phyloP scores from a whole-genome alignment of 176 grass and related monocot species.

The Stipa capillata region DNA sequence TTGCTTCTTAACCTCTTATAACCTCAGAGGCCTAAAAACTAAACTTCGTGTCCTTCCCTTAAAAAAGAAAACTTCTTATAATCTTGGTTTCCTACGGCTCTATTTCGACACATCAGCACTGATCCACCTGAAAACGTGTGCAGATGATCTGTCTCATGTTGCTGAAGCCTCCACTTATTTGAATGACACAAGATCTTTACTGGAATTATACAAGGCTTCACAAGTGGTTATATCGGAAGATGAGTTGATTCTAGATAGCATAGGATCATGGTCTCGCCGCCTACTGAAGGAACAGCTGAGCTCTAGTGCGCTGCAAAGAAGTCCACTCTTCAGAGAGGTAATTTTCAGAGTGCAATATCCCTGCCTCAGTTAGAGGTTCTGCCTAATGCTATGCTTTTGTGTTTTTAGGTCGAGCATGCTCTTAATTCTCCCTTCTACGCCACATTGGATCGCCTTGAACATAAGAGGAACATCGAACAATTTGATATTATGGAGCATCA shows the following conservation, averaged over 20 bases:
- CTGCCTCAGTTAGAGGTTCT: not conserved
- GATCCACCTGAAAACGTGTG: not conserved
- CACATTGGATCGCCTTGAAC: not conserved
- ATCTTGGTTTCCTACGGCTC: not conserved
- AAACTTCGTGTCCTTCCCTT: too few relatives aligned
- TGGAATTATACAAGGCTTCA: slow-evolving; percentile 67
- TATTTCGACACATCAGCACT: not conserved
- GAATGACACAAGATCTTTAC: slow-evolving; percentile 22
- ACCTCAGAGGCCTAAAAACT: too few relatives aligned
- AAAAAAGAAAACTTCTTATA: too few relatives aligned
- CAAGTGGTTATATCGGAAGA: slow-evolving; percentile 34
- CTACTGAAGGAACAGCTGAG: slow-evolving; percentile 32
- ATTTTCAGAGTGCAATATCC: not conserved
- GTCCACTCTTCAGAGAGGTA: slow-evolving; percentile 30
- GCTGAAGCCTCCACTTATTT: slow-evolving; percentile 1
- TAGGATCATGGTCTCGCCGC: slow-evolving; percentile 39
- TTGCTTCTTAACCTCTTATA: not conserved
- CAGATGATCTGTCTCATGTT: slow-evolving; percentile 33
- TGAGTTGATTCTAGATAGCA: slow-evolving; percentile 33
- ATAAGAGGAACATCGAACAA: slow-evolving; percentile 2
- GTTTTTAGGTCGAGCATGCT: slow-evolving; percentile 1
- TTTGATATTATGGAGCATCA: not conserved
- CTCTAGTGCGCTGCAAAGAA: not conserved
- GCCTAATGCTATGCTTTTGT: not conserved
- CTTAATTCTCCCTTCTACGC: not conserved